phyloP scores from a whole-genome alignment of 257 asterid species.

The Fraxinus excelsior region DNA sequence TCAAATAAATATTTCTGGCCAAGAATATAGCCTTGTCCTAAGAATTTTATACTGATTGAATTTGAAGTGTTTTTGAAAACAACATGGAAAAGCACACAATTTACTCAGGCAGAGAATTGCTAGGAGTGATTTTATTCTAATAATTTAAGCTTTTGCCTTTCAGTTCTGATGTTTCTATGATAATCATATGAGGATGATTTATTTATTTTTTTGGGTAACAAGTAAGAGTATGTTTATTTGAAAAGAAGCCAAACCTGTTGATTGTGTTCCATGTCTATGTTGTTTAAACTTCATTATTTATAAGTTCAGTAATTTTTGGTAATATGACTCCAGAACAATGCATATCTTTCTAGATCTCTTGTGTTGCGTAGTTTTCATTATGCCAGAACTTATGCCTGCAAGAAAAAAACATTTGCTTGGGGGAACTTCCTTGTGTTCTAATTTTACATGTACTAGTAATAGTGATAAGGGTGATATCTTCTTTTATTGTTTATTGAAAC shows the following conservation, averaged over 20 bases:
- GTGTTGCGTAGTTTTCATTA: constrained; percentile 6
- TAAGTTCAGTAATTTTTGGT: background rate
- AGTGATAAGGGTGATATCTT: background rate
- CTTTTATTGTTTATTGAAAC: constrained; percentile 19
- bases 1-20: constrained; percentile 11
- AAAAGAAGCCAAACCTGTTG: too few species aligned
- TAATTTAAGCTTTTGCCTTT: background rate
- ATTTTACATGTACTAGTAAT: constrained; percentile 2
- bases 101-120: constrained; percentile 11
- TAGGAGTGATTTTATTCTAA: background rate
- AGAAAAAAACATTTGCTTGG: background rate
- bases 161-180: background rate
- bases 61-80: constrained; percentile 8
- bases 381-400: constrained; percentile 12
- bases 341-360: background rate
- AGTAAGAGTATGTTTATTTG: background rate
- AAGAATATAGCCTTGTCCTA: constrained; percentile 4
- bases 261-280: constrained; percentile 3
- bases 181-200: background rate
- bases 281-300: constrained; percentile 16
- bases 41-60: constrained; percentile 10
- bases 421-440: constrained; percentile 10
- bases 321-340: constrained; percentile 19
- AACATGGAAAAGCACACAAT: constrained; percentile 2
- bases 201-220: background rate